A percentile compares a stretch with the other conserved stretches of the same genome.
Conservation (phyloP, 495 filamentous ascomycete genomes). For the Neurospora cerealis region DNA sequence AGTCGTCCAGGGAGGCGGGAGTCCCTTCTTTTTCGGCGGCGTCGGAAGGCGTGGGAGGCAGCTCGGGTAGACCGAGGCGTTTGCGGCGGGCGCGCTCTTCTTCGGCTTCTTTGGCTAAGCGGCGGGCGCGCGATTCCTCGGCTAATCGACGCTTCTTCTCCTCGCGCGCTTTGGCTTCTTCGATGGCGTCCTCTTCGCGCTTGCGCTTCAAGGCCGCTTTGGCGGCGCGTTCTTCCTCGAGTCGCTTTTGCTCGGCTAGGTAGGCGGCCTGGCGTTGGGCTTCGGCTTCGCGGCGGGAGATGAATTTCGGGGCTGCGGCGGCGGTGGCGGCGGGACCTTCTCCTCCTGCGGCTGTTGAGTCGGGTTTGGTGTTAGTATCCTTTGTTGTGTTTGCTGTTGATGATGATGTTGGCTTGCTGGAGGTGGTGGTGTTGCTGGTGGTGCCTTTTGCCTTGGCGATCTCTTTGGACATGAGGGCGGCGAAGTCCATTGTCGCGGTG, state of each 20-base stretch:
- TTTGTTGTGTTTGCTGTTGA: constrained; percentile 32
- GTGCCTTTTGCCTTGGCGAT: constrained; percentile 64
- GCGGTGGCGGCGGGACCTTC: neutral
- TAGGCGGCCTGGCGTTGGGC: constrained; percentile 73
- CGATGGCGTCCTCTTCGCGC: constrained; percentile 76
- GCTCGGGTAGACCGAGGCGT: constrained; percentile 58
- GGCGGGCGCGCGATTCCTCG: constrained; percentile 58
- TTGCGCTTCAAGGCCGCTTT: constrained; percentile 68
- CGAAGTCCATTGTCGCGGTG: constrained; percentile 74
- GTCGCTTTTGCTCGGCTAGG: constrained; percentile 60
- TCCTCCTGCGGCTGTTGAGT: constrained; percentile 9
- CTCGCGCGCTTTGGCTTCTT: constrained; percentile 55
- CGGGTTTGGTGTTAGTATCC: constrained; percentile 13
- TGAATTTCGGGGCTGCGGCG: constrained; percentile 50
- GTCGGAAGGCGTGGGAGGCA: constrained; percentile 31
- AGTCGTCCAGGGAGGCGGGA: constrained; percentile 20
- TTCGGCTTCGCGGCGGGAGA: constrained; percentile 80
- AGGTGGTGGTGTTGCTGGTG: neutral
- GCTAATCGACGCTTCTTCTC: constrained; percentile 72
- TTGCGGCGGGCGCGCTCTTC: constrained; percentile 40
- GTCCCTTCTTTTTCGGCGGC: constrained; percentile 4
- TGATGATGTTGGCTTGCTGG: constrained; percentile 6
- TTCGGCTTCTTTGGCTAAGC: constrained; percentile 60
- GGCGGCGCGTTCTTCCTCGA: constrained; percentile 58
- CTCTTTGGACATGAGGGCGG: constrained; percentile 78